phyloP scores from a whole-genome alignment of 192 early-diverging fungal genomes.

The Linnemannia zychae region DNA sequence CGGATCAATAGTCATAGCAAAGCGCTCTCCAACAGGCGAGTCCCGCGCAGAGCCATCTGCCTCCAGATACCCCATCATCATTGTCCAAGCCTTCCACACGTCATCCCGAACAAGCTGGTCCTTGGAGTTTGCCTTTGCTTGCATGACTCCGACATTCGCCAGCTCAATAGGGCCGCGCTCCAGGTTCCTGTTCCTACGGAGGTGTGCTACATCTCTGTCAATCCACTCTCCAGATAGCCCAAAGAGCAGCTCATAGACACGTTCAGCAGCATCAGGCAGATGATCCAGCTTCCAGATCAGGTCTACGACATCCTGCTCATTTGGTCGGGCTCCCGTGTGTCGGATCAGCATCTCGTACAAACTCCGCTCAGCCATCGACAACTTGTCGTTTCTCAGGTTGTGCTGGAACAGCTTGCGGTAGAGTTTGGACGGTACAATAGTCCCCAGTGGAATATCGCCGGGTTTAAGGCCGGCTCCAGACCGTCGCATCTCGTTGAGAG shows the following conservation, averaged over 20 bases:
- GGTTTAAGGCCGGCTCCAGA: neutral
- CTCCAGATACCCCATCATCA: slow-evolving; percentile 18
- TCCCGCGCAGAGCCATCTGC: neutral
- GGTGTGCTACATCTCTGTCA: neutral
- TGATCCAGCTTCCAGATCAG: slow-evolving; percentile 46
- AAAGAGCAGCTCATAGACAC: slow-evolving; percentile 50
- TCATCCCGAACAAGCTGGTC: slow-evolving; percentile 10
- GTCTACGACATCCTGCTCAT: slow-evolving; percentile 27
- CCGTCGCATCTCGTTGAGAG: slow-evolving; percentile 35
- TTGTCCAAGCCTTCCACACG: slow-evolving; percentile 30
- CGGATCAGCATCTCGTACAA: slow-evolving; percentile 44
- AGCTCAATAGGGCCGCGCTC: slow-evolving; percentile 37
- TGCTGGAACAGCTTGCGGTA: slow-evolving; percentile 44
- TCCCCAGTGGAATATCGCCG: neutral
- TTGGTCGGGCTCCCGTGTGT: slow-evolving; percentile 18
- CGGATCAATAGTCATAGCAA: neutral
- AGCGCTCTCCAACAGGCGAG: neutral
- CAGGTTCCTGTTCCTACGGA: slow-evolving; percentile 23
- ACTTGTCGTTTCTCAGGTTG: slow-evolving; percentile 14
- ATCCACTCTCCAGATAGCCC: slow-evolving; percentile 3
- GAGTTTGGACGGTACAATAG: slow-evolving; percentile 14
- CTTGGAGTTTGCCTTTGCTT: slow-evolving; percentile 26
- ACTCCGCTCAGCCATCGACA: slow-evolving; percentile 27
- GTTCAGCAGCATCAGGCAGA: slow-evolving; percentile 31
- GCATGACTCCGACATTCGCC: slow-evolving; percentile 48